Conservation (phyloP, 306 rosid genomes). For the Fagus crenata region DNA sequence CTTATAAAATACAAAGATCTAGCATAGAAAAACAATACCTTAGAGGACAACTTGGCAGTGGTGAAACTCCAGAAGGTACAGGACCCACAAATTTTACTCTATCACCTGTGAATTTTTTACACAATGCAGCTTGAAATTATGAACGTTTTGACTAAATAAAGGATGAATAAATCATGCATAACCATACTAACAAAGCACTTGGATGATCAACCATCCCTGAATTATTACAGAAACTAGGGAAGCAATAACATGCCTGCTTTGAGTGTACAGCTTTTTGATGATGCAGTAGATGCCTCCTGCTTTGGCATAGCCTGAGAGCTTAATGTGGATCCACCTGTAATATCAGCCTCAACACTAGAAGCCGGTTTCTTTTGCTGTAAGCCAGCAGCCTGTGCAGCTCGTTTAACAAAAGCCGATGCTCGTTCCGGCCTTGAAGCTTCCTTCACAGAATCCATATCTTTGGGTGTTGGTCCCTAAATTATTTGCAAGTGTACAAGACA, state of each 20-base stretch:
- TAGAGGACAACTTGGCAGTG: conserved; percentile 48
- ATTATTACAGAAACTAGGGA: background rate
- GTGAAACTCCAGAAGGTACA: conserved; percentile 43
- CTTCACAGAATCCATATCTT: conserved; percentile 60
- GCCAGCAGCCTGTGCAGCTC: conserved; percentile 51
- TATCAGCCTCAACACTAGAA: conserved; percentile 89
- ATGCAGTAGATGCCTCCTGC: conserved; percentile 85
- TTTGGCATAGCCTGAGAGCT: conserved; percentile 72
- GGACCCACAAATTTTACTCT: conserved; percentile 82
- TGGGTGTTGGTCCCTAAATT: conserved; percentile 55
- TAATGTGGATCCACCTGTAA: conserved; percentile 73
- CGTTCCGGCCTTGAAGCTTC: conserved; percentile 70
- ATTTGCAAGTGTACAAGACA: conserved; percentile 20
- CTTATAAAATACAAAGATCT: too few relatives aligned
- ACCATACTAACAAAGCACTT: background rate
- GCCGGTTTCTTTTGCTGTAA: conserved; percentile 71
- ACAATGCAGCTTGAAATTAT: conserved; percentile 4
- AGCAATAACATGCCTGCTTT: conserved; percentile 55
- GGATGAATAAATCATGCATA: background rate
- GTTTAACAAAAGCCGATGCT: conserved; percentile 54
- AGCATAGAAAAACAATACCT: conserved; percentile 49
- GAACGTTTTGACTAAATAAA: background rate
- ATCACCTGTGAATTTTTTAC: conserved; percentile 66
- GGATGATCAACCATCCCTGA: background rate
- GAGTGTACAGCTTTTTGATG: conserved; percentile 65